A percentile compares a stretch with the other conserved stretches of the same genome.
phyloP scores from a whole-genome alignment of 1,284 basidiomycete species.

The Malassezia arunalokei region DNA sequence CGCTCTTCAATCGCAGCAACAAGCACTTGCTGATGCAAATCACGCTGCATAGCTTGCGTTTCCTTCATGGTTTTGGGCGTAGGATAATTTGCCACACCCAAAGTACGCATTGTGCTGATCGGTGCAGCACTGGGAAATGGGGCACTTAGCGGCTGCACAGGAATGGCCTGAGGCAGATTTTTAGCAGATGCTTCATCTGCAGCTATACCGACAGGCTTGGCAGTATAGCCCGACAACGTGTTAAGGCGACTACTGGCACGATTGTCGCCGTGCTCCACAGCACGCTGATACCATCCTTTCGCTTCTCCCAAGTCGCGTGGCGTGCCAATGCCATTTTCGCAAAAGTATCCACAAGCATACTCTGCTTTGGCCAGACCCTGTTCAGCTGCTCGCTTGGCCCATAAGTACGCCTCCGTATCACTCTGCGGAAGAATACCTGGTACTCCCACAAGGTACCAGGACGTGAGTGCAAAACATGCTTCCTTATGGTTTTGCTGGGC shows the following conservation, averaged over 20 bases:
- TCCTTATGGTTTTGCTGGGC: constrained; percentile 94
- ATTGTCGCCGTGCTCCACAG: constrained; percentile 87
- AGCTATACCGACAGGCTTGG: constrained; percentile 14
- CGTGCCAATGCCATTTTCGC: constrained; percentile 55
- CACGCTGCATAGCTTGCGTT: constrained; percentile 33
- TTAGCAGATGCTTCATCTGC: constrained; percentile 15
- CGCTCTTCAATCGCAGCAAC: constrained; percentile 22
- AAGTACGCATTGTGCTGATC: constrained; percentile 22
- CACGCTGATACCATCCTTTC: constrained; percentile 70
- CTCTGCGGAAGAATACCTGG: constrained; percentile 93
- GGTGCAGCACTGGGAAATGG: constrained; percentile 34
- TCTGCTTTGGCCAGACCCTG: constrained; percentile 45
- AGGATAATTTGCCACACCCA: constrained; percentile 28
- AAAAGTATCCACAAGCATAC: constrained; percentile 95
- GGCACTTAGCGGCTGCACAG: constrained; percentile 36
- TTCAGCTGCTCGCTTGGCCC: constrained; percentile 46
- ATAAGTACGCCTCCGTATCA: constrained; percentile 80
- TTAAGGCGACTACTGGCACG: constrained; percentile 72
- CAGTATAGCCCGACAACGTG: constrained; percentile 21
- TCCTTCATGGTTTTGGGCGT: constrained; percentile 40
- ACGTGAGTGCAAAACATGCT: constrained; percentile 92
- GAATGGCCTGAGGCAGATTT: constrained; percentile 20
- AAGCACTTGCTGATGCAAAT: constrained; percentile 28
- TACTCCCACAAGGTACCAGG: constrained; percentile 97
- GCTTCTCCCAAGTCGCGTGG: constrained; percentile 50